A percentile compares a stretch with the other conserved stretches of the same genome.
Evolutionary conservation across 164 flowering plant genomes (phyloP).

Genomic region (Cinnamomum micranthum): DNA sequence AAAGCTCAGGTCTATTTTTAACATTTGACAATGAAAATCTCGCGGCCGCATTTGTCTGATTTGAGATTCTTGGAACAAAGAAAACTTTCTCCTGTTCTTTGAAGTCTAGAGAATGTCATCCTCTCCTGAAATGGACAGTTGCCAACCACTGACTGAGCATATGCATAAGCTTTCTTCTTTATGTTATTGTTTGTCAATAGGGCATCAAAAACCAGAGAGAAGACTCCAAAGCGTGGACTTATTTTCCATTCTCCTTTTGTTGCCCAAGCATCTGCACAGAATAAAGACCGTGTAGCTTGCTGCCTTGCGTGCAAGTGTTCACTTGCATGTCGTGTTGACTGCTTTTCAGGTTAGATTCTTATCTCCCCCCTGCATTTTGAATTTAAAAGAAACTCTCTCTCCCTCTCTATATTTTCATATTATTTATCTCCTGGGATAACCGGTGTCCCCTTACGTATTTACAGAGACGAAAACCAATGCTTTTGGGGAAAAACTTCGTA

Average conservation of each 20-base stretch:
- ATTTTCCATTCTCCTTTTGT: constrained; percentile 96
- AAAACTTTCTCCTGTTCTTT: not conserved
- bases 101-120: too few species aligned
- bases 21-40: not conserved
- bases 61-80: not conserved
- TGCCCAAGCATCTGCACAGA: constrained; percentile 86
- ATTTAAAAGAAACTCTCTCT: too few species aligned
- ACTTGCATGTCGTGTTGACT: constrained; percentile 92
- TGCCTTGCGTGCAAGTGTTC: constrained; percentile 98
- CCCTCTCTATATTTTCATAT: too few species aligned
- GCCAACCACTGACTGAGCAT: not conserved
- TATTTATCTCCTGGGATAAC: not conserved
- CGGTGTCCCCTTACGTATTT: not conserved
- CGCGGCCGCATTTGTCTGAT: not conserved
- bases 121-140: not conserved
- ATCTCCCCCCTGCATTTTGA: not conserved
- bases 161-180: not conserved
- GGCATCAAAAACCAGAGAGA: constrained; percentile 91
- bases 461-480: constrained; percentile 54
- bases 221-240: constrained; percentile 95
- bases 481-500: constrained; percentile 92
- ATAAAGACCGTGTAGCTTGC: constrained; percentile 97
- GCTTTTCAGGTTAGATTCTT: constrained; percentile 65
- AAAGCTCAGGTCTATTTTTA: not conserved
- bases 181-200: constrained; percentile 27